phyloP scores from a whole-genome alignment of 129 eudicot genomes.

The Flaveria brownii region DNA sequence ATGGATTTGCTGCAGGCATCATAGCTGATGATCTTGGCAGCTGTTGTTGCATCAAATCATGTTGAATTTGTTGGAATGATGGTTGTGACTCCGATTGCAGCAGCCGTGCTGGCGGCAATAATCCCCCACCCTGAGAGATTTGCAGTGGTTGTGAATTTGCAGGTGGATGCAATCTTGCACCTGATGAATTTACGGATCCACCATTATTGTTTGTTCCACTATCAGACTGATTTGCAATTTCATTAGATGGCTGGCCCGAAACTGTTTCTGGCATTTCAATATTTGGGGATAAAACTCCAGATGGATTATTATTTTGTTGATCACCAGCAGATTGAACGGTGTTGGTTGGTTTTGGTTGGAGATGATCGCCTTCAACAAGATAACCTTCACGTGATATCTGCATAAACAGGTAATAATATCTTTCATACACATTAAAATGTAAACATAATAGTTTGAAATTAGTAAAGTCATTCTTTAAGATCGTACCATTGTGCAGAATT shows the following conservation, averaged over 20 bases:
- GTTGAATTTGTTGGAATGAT: conserved; percentile 54
- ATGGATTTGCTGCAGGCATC: conserved; percentile 57
- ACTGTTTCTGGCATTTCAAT: conserved; percentile 55
- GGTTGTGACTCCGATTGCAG: conserved; percentile 56
- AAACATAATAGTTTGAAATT: neutral
- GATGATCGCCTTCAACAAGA: conserved; percentile 58
- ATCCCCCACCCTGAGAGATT: conserved; percentile 66
- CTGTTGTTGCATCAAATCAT: conserved; percentile 57
- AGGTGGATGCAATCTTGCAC: conserved; percentile 69
- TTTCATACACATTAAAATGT: neutral
- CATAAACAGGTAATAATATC: conserved; percentile 23
- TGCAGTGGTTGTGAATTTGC: conserved; percentile 57
- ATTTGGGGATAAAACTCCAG: conserved; percentile 37
- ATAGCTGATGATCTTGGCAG: conserved; percentile 64
- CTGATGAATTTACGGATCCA: conserved; percentile 40
- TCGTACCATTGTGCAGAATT: conserved; percentile 71
- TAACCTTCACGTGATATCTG: conserved; percentile 87
- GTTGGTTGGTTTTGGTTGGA: conserved; percentile 66
- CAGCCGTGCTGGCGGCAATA: conserved; percentile 51
- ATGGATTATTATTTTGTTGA: conserved; percentile 45
- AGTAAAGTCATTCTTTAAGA: neutral
- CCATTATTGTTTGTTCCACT: conserved; percentile 34
- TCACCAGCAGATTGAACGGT: conserved; percentile 38
- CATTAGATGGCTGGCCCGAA: conserved; percentile 54
- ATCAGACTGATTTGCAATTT: conserved; percentile 50